phyloP scores from a whole-genome alignment of 805 yeast genomes.

The Monosporozyma solicola region DNA sequence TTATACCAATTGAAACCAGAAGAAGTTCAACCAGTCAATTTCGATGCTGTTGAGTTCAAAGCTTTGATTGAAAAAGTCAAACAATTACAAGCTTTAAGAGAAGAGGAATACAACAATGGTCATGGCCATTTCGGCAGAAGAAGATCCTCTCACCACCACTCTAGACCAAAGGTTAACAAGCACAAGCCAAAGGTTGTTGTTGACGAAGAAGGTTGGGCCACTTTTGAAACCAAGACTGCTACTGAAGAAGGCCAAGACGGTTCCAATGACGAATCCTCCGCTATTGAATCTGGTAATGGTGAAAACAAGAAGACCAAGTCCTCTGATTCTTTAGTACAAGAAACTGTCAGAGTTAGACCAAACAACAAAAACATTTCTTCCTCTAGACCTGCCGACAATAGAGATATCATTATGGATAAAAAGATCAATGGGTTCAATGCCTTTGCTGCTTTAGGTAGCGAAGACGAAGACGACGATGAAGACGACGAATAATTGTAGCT shows the following conservation, averaged over 20 bases:
- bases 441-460: constrained; percentile 63
- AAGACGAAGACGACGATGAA: constrained; percentile 36
- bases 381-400: constrained; percentile 62
- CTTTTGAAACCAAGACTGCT: constrained; percentile 40
- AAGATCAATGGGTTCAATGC: constrained; percentile 66
- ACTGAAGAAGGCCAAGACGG: constrained; percentile 13
- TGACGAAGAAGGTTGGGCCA: constrained; percentile 82
- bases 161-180: constrained; percentile 49
- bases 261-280: constrained; percentile 18
- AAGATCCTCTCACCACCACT: constrained; percentile 41
- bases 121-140: constrained; percentile 47
- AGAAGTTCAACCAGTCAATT: constrained; percentile 49
- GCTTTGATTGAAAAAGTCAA: constrained; percentile 58
- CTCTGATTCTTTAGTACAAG: constrained; percentile 26
- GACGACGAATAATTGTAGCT: not conserved
- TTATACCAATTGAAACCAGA: constrained; percentile 52
- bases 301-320: constrained; percentile 10
- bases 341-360: constrained; percentile 52
- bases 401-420: constrained; percentile 62
- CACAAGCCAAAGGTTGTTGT: constrained; percentile 42
- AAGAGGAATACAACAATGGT: constrained; percentile 27
- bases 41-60: constrained; percentile 56
- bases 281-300: not conserved
- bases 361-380: constrained; percentile 68
- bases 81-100: constrained; percentile 33